Percentiles rank a stretch among this genome's conserved stretches.
phyloP scores from a whole-genome alignment of 2,329 filamentous ascomycete species.

The Phaeosphaeriaceae sp. region DNA sequence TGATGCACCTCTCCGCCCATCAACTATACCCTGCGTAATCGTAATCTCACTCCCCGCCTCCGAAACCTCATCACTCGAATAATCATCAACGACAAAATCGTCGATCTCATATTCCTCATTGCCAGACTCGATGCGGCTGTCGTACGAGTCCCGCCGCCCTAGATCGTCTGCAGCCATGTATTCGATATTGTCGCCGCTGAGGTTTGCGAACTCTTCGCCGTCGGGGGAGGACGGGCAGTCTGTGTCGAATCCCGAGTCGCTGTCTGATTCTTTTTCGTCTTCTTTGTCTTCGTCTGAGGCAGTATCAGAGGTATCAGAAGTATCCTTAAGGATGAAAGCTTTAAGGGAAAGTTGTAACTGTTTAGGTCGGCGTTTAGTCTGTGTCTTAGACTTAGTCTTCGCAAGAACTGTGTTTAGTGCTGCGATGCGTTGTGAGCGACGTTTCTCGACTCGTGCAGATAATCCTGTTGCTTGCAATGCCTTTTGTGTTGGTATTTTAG shows the following conservation, averaged over 20 bases:
- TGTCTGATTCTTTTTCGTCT: neutral
- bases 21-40: neutral
- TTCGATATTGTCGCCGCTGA: slow-evolving; percentile 13
- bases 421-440: neutral
- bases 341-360: neutral
- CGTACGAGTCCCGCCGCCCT: slow-evolving; percentile 6
- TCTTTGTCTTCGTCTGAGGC: neutral
- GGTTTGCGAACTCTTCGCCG: slow-evolving; percentile 1
- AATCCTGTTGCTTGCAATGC: neutral
- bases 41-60: slow-evolving; percentile 1
- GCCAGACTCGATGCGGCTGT: slow-evolving; percentile 12
- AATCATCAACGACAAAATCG: slow-evolving; percentile 19
- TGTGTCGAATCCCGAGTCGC: neutral
- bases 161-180: slow-evolving; percentile 7
- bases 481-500: neutral
- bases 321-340: neutral
- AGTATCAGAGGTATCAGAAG: neutral
- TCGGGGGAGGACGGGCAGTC: neutral
- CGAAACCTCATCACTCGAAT: neutral
- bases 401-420: neutral
- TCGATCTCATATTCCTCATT: slow-evolving; percentile 19
- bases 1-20: too few species aligned
- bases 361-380: neutral
- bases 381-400: neutral
- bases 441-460: neutral